Evolutionary conservation across 345 rosid genomes (phyloP).

Genomic region (Eucalyptus viminalis): DNA sequence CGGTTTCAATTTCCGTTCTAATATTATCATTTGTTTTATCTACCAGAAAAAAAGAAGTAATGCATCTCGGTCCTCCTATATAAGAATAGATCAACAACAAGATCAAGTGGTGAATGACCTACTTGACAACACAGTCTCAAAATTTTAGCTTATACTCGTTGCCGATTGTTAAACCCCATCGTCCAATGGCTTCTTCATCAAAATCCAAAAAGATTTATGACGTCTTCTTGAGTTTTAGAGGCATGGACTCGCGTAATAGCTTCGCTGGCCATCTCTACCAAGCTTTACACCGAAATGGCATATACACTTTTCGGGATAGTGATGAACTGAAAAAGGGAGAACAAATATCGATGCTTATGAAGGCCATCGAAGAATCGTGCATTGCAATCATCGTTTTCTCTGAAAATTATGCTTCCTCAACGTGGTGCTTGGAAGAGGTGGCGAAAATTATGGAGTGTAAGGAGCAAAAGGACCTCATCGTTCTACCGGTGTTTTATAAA

Average conservation of each 20-base stretch:
- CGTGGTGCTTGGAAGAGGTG: background rate
- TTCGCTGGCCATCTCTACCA: rapidly evolving
- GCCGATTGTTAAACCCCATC: background rate
- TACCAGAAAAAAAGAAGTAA: background rate
- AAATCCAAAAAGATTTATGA: rapidly evolving
- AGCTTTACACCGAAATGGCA: background rate
- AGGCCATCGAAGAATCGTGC: background rate
- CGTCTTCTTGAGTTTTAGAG: background rate
- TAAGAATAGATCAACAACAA: background rate
- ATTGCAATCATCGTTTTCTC: background rate
- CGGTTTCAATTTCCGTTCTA: too few species aligned
- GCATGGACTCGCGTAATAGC: background rate
- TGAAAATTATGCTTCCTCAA: background rate
- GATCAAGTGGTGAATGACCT: background rate
- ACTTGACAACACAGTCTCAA: background rate
- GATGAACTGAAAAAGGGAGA: background rate
- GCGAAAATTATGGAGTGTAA: background rate
- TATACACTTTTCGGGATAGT: background rate
- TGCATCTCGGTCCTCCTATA: background rate
- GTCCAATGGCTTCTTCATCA: background rate
- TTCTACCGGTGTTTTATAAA: background rate
- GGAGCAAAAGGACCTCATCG: background rate
- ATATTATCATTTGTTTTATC: too few species aligned
- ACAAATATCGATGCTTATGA: background rate
- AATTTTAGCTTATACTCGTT: rapidly evolving